These are phyloP conservation scores for Jamesozyma spencerorum DNA, from an alignment of 805 yeast species.

Conservation along the genomic window DNA sequence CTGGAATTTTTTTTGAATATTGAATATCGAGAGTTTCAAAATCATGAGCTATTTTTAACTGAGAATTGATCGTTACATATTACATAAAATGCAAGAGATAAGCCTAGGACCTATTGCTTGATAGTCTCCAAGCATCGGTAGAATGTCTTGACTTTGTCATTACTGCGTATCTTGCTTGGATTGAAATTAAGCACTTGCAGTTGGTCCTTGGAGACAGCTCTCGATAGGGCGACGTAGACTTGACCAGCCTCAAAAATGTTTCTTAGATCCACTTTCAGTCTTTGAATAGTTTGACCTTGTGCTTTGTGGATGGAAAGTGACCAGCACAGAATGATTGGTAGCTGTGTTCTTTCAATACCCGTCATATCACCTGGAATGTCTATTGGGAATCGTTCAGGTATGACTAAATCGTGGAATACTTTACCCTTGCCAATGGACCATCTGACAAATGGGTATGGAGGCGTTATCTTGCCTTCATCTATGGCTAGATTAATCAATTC, in stretches of 20 bases:
- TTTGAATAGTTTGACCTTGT: slow-evolving; percentile 72
- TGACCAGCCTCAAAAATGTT: slow-evolving; percentile 73
- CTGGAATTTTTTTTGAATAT: no score
- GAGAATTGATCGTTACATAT: neutral
- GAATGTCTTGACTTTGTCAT: slow-evolving; percentile 51
- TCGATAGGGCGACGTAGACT: slow-evolving; percentile 71
- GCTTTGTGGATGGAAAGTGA: slow-evolving; percentile 78
- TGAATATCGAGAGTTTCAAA: no score
- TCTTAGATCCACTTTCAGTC: slow-evolving; percentile 60
- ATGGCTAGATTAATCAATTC: slow-evolving; percentile 16
- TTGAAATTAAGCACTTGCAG: slow-evolving; percentile 60
- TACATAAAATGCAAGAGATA: no score
- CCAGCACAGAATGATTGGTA: slow-evolving; percentile 72
- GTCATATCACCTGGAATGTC: slow-evolving; percentile 29
- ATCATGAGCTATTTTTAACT: neutral
- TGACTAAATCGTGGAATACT: slow-evolving; percentile 28
- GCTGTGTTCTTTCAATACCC: slow-evolving; percentile 40
- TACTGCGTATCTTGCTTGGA: slow-evolving; percentile 47
- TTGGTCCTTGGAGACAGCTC: slow-evolving; percentile 61
- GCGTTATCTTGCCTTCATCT: slow-evolving; percentile 11
- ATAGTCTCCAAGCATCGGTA: slow-evolving; percentile 39
- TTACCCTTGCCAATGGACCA: slow-evolving; percentile 26
- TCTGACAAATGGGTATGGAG: slow-evolving; percentile 27
- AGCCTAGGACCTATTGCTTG: neutral
- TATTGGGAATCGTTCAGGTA: slow-evolving; percentile 33